Evolutionary conservation across 108 stramenopile genomes (phyloP).

Genomic region (Cyclotella distinguenda): DNA sequence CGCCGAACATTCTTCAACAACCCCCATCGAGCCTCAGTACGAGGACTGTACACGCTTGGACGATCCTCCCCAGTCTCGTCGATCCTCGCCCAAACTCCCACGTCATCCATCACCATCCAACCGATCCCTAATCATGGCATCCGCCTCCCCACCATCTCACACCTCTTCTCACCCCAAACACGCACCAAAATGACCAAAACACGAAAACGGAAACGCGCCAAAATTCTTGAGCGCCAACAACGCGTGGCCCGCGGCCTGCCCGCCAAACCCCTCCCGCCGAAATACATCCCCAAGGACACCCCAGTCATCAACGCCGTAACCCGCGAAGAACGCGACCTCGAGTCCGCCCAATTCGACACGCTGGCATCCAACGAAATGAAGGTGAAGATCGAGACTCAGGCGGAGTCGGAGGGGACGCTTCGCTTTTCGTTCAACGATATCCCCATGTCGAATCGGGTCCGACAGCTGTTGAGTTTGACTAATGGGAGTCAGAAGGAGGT

Average conservation of each 20-base stretch:
- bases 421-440: slow-evolving; percentile 44
- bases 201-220: slow-evolving; percentile 33
- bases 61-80: neutral
- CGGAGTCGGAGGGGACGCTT: slow-evolving; percentile 30
- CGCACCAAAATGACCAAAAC: slow-evolving; percentile 40
- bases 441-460: slow-evolving; percentile 70
- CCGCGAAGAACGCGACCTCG: slow-evolving; percentile 56
- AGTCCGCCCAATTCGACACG: slow-evolving; percentile 55
- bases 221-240: slow-evolving; percentile 41
- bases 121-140: neutral
- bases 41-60: slow-evolving; percentile 1
- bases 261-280: slow-evolving; percentile 55
- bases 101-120: neutral
- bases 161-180: neutral
- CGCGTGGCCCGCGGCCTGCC: slow-evolving; percentile 38
- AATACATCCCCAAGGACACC: slow-evolving; percentile 63
- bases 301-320: slow-evolving; percentile 75
- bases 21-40: neutral
- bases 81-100: neutral
- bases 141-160: neutral
- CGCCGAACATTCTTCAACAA: neutral
- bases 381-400: slow-evolving; percentile 53
- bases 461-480: slow-evolving; percentile 69
- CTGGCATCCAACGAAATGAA: slow-evolving; percentile 58
- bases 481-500: slow-evolving; percentile 82